Conservation (phyloP, 768 basidiomycete species). For the Naganishia antarctica region DNA sequence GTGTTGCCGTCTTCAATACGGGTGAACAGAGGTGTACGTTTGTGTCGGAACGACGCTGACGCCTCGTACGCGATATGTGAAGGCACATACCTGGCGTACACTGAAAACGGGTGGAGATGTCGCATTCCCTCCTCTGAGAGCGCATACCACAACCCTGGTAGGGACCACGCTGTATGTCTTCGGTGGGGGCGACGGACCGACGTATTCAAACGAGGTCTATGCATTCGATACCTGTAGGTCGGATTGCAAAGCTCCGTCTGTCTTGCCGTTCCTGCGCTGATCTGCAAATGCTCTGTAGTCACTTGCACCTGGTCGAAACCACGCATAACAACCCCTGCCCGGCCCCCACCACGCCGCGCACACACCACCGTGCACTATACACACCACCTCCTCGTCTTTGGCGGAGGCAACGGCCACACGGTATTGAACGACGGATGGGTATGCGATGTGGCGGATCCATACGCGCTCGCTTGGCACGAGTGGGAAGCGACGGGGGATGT, state of each 20-base stretch:
- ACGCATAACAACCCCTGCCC: conserved; percentile 32
- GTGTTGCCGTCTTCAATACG: conserved; percentile 78
- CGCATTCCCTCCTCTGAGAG: conserved; percentile 76
- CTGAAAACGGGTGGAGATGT: conserved; percentile 69
- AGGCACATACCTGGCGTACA: conserved; percentile 84
- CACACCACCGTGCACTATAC: conserved; percentile 75
- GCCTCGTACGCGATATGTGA: too few species aligned
- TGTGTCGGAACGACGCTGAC: too few species aligned
- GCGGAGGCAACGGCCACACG: conserved; percentile 87
- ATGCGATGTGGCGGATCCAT: conserved; percentile 60
- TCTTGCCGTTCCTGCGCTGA: not conserved
- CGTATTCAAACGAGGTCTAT: conserved; percentile 77
- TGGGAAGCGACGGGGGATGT: conserved; percentile 57
- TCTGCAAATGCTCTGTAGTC: conserved; percentile 27
- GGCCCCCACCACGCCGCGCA: conserved; percentile 68
- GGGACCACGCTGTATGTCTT: conserved; percentile 69
- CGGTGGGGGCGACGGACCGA: conserved; percentile 79
- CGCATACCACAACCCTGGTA: conserved; percentile 79
- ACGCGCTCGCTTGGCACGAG: conserved; percentile 59
- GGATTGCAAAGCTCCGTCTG: not conserved
- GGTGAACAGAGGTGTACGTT: too few species aligned
- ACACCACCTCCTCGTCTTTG: conserved; percentile 75
- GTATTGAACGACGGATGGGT: conserved; percentile 91
- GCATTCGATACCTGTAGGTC: conserved; percentile 68
- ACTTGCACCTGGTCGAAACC: conserved; percentile 48